Evolutionary conservation across 169 alveolate species (phyloP).

Genomic region (Plasmodium inui): DNA sequence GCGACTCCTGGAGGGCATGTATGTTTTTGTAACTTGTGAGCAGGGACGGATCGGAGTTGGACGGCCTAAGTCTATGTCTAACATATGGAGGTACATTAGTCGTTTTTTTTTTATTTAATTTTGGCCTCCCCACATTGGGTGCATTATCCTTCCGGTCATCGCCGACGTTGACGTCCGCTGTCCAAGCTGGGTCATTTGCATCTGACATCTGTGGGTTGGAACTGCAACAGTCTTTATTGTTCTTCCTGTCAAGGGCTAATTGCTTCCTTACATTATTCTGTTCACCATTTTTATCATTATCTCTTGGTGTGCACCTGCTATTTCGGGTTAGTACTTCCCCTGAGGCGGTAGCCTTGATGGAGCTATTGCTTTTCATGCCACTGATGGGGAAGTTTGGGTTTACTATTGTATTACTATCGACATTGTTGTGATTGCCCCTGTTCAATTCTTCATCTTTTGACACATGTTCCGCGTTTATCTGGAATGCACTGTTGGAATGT

Average conservation of each 20-base stretch:
- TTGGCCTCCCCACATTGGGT: neutral
- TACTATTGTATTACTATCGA: neutral
- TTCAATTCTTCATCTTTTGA: neutral
- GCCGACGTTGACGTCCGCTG: too few relatives aligned
- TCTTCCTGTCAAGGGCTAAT: neutral
- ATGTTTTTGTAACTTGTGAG: conserved; percentile 79
- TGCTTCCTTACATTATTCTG: neutral
- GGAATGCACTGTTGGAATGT: neutral
- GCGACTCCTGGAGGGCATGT: conserved; percentile 83
- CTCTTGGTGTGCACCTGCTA: neutral
- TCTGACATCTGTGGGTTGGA: neutral
- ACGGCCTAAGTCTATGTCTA: conserved; percentile 77
- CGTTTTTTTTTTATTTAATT: conserved; percentile 23
- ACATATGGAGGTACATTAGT: conserved; percentile 78
- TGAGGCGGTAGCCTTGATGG: neutral
- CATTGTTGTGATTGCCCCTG: neutral
- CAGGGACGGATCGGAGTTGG: conserved; percentile 83
- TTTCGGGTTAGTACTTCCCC: neutral
- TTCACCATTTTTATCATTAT: neutral
- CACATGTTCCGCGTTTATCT: neutral
- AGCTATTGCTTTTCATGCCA: neutral
- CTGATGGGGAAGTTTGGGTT: neutral
- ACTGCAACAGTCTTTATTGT: neutral
- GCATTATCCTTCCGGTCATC: neutral
- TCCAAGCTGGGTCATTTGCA: neutral